Percentiles rank a stretch among this genome's conserved stretches.
Conservation (phyloP, 225 moss, liverwort and hornwort genomes). For the Sphagnum contortum region DNA sequence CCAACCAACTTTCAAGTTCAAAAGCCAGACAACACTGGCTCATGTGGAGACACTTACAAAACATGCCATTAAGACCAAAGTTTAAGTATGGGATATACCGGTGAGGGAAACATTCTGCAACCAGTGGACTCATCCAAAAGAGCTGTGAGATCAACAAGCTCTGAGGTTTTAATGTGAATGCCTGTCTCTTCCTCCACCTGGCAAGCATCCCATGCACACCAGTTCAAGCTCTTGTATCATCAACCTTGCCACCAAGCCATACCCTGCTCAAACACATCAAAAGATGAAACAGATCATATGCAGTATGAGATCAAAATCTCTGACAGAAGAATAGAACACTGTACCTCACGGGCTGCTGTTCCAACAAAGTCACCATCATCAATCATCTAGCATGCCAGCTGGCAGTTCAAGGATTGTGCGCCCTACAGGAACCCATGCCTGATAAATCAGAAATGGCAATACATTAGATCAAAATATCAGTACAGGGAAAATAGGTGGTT, state of each 20-base stretch:
- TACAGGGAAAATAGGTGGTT: too few relatives aligned
- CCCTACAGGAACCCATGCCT: slow-evolving; percentile 93
- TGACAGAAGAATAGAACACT: background rate
- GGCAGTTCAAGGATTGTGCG: slow-evolving; percentile 80
- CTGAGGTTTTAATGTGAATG: slow-evolving; percentile 60
- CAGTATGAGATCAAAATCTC: too few relatives aligned
- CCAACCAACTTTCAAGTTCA: background rate
- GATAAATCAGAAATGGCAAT: background rate
- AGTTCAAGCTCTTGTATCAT: too few relatives aligned
- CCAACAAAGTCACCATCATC: slow-evolving; percentile 86
- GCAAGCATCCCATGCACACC: slow-evolving; percentile 2
- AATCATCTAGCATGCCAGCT: slow-evolving; percentile 84
- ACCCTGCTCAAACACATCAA: background rate
- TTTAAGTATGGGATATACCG: slow-evolving; percentile 23
- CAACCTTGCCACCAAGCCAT: too few relatives aligned
- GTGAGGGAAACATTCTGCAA: slow-evolving; percentile 85
- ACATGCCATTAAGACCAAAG: too few relatives aligned
- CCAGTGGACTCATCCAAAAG: slow-evolving; percentile 82
- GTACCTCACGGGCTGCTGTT: slow-evolving; percentile 85
- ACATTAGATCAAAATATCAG: background rate
- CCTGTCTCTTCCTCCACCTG: slow-evolving; percentile 96
- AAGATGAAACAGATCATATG: background rate
- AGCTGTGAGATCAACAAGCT: slow-evolving; percentile 78
- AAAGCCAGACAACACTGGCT: background rate
- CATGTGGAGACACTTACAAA: background rate